Evolutionary conservation across 1,284 basidiomycete species (phyloP), one percentile per base, ranked within the genome.

Genomic region (Rhodotorula sp.): DNA sequence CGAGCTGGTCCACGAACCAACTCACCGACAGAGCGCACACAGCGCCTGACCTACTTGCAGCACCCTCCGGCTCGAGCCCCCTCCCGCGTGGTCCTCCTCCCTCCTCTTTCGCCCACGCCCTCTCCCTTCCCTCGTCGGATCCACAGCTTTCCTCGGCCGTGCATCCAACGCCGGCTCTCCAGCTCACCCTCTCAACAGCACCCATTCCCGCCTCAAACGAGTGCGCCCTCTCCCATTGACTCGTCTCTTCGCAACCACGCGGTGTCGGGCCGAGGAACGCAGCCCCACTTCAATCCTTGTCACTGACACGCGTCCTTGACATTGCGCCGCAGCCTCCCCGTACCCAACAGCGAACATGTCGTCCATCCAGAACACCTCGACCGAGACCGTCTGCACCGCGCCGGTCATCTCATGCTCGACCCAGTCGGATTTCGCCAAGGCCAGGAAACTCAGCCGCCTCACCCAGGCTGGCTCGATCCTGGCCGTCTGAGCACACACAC

Each of bases 381-480:
- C 44, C 28, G 26, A 15, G 40, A 15, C 31, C 52, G 6, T 50
- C 40, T 10, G 18, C 40, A 13, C n/a, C 15, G 51, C 48, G 28
- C 47, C 28, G 28, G 57, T 16, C 54, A 20, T 47, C 22, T 4
- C 24, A 52, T 46, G 59, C 44, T 48, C 55, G 20, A 26, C 53
- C 26, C 51, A 37, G 31, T 46, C 60, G 66, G 61, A 67, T 67
- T 67, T 67, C 66, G 15, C 40, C 40, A 18, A 22, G 57, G 57
- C 64, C 64, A 37, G 50, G 26, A 59, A 58, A 37, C 60, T 58
- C 60, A 53, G 40, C 47, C 52, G 56, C 59, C 44, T 57, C 55
- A 59, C 55, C n/a, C n/a, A 30, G 46, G 56, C 20, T 16, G 28
- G 40, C n/a, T 24, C 65, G 28, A 37, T 10, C 24, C 46, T 50